These are phyloP conservation scores for Gillenia trifoliata DNA, from an alignment of 306 rosid species.

Conservation along the genomic window DNA sequence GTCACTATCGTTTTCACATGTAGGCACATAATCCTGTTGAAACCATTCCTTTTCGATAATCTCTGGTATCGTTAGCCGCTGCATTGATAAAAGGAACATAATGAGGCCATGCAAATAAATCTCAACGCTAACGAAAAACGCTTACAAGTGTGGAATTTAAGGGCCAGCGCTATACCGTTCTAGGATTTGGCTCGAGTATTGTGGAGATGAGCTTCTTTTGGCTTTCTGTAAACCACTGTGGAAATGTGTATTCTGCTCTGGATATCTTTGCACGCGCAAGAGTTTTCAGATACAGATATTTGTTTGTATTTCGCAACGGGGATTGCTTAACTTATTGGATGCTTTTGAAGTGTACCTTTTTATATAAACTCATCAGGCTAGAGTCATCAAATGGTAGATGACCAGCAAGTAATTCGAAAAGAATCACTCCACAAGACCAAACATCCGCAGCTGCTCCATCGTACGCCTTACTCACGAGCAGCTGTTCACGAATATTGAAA, in stretches of 20 bases:
- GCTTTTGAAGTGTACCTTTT: conserved; percentile 41
- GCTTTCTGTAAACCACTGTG: conserved; percentile 62
- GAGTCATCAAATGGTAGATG: conserved; percentile 67
- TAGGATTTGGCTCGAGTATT: conserved; percentile 51
- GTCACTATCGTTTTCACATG: conserved; percentile 34
- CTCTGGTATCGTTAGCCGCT: conserved; percentile 57
- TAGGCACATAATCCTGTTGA: conserved; percentile 53
- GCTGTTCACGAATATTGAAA: conserved; percentile 29
- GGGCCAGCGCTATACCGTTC: conserved; percentile 39
- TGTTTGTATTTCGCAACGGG: conserved; percentile 4
- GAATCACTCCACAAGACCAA: conserved; percentile 90
- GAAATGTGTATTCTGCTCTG: conserved; percentile 53
- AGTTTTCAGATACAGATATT: conserved; percentile 22
- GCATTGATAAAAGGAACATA: conserved; percentile 6
- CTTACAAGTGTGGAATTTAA: not conserved
- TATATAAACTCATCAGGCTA: conserved; percentile 50
- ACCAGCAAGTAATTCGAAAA: conserved; percentile 71
- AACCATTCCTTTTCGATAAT: conserved; percentile 68
- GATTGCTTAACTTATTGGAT: not conserved
- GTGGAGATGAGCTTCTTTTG: conserved; percentile 55
- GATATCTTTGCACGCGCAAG: conserved; percentile 40
- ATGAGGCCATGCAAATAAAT: not conserved
- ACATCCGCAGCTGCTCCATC: conserved; percentile 83
- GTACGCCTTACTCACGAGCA: conserved; percentile 48
- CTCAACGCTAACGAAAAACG: not conserved